Evolutionary conservation across 495 filamentous ascomycete genomes (phyloP), one percentile per base, ranked within the genome.

Genomic region (Penicillium lividum): DNA sequence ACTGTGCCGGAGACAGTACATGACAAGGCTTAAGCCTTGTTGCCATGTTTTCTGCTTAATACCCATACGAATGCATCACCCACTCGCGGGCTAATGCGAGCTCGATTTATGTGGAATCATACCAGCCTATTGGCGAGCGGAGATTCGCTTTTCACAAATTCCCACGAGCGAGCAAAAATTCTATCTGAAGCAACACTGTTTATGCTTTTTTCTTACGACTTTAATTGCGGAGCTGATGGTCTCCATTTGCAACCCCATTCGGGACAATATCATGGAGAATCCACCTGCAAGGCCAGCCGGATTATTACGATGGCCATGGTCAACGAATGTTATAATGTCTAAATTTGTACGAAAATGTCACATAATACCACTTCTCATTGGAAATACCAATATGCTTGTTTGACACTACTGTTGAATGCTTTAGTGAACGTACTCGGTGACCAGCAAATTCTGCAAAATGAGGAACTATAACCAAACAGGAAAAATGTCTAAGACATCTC

Each of bases 1-100:
- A 44, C 53, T 7, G 43, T 58, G 10, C 63, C 66, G 15, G 56
- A 65, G 31, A 30, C 44, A 0, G 58, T 36, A 2, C 18, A 52
- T 28, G 57, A 65, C 7, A 65, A 65, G 47, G 8, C 7, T 33
- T 58, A 31, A 51, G 49, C 30, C 5, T 29, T n/a, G 8, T 36
- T n/a, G 29, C 28, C 25, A 25, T 54, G 16, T 7, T 42, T 43
- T 53, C 9, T 13, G 5, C 1, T n/a, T 13, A 40, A 40, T 3
- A 16, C 38, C 38, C 38, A n/a, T n/a, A 40, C 15, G 15, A 16
- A 22, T 22, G 22, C 22, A 22, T 22, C 22, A 22, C 22, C 22
- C 22, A 22, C n/a, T n/a, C n/a, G n/a, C n/a, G n/a, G n/a, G n/a
- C n/a, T n/a, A n/a, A n/a, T n/a, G n/a, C n/a, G n/a, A n/a, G n/a